Conservation (phyloP, 2,329 filamentous ascomycete species). For the Aulographum hederae region DNA sequence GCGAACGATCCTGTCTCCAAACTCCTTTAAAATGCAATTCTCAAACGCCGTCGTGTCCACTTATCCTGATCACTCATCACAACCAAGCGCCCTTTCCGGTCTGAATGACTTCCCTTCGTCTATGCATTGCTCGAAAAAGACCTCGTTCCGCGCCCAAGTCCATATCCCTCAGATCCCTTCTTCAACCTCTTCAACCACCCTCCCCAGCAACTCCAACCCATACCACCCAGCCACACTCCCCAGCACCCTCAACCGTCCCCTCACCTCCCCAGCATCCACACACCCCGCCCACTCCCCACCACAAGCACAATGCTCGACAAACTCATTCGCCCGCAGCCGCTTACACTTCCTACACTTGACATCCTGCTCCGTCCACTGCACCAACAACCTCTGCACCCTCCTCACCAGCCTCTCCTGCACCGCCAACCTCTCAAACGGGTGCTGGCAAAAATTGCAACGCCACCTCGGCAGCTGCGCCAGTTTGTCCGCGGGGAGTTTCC, state of each 20-base stretch:
- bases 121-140: too few relatives aligned
- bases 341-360: conserved; percentile 62
- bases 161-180: conserved; percentile 23
- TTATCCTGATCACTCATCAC: too few relatives aligned
- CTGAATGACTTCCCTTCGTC: too few relatives aligned
- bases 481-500: conserved; percentile 6
- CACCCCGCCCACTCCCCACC: conserved; percentile 69
- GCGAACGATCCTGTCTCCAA: too few relatives aligned
- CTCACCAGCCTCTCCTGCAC: conserved; percentile 72
- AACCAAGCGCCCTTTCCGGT: too few relatives aligned
- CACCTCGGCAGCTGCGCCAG: conserved; percentile 40
- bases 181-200: conserved; percentile 50
- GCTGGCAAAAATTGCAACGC: conserved; percentile 60
- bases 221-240: conserved; percentile 61
- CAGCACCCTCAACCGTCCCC: conserved; percentile 49
- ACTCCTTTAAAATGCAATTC: too few relatives aligned
- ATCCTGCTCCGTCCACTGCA: conserved; percentile 80
- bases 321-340: conserved; percentile 62
- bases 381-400: conserved; percentile 53
- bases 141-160: too few relatives aligned
- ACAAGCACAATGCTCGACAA: conserved; percentile 93
- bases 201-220: conserved; percentile 61
- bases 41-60: too few relatives aligned
- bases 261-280: conserved; percentile 43
- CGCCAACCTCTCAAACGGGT: conserved; percentile 56